Base-by-base conservation (phyloP, 331 rosid genomes). In the Malus hybrid region DNA sequence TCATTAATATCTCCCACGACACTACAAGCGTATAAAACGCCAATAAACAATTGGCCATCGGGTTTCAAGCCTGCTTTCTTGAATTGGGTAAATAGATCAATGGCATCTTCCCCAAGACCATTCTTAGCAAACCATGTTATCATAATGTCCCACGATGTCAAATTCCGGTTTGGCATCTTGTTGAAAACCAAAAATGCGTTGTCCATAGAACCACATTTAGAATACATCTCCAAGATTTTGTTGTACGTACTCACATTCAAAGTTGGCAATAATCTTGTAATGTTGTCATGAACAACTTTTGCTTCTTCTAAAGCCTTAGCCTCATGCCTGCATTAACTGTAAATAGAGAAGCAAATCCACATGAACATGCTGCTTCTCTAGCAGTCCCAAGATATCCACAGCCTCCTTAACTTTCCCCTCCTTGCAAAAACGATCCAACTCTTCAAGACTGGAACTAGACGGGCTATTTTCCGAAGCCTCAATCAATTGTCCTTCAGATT, bases 351-450 rank as follows among this genome's bases (percentile, higher is more conserved):
- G 77, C 79, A 86, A 86, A 75, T 86, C 88, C 73, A 88, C 86
- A 19, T 46, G 81, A 78, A 85, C 59, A 54, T 76, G 77, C 67
- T 57, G 69, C 67, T 88, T 79, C 77, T 81, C 90, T 73, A 90
- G 70, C 72, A 83, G 62, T 12, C 72, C 72, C 73, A 90, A 78
- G 73, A 88, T 78, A 73, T 88, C 83, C 31, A 88, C 76, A 68
- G 92, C 91, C 82, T 90, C 96, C 83, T 88, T 88, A 76, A 85
- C 73, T 76, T 90, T 88, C 19, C 91, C 93, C 29, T 86, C 93
- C 80, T 50, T 69, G 80, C 91, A 86, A 34, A 80, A 80, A 48
- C 36, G 29, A 77, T 83, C 96, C 9, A 90, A 76, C 77, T 90
- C 86, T 84, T 85, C 85, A 56, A 85, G 85, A 22, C 81, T 80